Base-by-base conservation (phyloP, 1,139 yeast genomes). In the Suhomyces terraborum region DNA sequence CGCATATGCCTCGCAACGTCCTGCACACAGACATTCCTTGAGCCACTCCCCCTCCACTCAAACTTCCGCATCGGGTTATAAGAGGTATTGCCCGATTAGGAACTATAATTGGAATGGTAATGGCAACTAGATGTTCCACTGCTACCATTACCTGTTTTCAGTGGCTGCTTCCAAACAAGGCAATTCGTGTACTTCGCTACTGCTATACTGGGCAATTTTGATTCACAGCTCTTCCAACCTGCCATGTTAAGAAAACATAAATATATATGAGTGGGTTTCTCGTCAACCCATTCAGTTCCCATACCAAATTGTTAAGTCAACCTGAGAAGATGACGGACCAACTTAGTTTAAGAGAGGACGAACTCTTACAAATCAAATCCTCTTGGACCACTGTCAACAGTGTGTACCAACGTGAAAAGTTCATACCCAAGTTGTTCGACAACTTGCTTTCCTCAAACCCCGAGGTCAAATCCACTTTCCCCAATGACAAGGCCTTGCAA, bases 381-480 rank as follows among this genome's bases (percentile, higher is more conserved):
- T 64, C 70, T 21, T 69, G 75, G 75, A 53, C 56, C 13, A 57
- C 53, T 32, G 50, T 56, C 19, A 58, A 62, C 41, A 58, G 59
- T 42, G 58, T 55, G 43, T 64, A 64, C 45, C 67, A 60, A 42
- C 57, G 58, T 35, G 63, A 62, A 42, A 55, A 58, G 39, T 63
- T 67, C 35, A 54, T 62, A 10, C 50, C 61, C 10, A 53, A 63
- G 42, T 55, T 69, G 42, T 69, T 64, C 48, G 49, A 63, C 29
- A 67, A 69, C 47, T 64, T 72, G 48, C 49, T 69, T 22, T 62
- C 60, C 13, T 56, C 64, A 17, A 64, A 67, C 48, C 55, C 66
- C 0, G 47, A 57, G 4, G 54, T 69, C 23, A 58, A 55, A 41
- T 38, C 47, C 9, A 47, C 59, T 21, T 65, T 72, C 43, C 46